Base-by-base conservation (phyloP, 2,329 filamentous ascomycete genomes). In the Aurifilum marmelostoma region DNA sequence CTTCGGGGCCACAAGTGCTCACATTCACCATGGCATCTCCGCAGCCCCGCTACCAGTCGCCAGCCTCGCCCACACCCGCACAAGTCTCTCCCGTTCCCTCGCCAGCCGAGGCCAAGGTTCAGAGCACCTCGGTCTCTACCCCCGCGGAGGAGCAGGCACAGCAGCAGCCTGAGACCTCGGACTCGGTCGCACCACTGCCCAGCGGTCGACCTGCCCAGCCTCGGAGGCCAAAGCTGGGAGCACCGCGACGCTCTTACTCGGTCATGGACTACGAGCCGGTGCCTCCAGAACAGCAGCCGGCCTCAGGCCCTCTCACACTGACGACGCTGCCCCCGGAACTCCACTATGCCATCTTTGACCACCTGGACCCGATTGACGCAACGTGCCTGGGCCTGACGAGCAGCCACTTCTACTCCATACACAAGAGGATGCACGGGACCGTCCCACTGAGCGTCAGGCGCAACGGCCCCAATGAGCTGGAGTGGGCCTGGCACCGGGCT, bases 301-400 rank as follows among this genome's bases (percentile, higher is more conserved):
- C 69, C 9, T 66, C 61, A 16, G 83, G 84, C 7, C 74, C 79
- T 63, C 78, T 86, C 62, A 81, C 80, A 21, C 78, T 90, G 9
- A 74, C 81, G 50, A 83, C 87, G 65, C 81, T 90, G 2, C 88
- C 88, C 18, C 77, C 83, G 0, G 88, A 90, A 77, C 79, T 90
- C 14, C 87, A 89, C 76, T 88, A 85, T 71, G 79, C 83, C 71
- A 82, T 90, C 71, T 88, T 89, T 74, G 87, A 88, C 76, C 85
- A 86, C 72, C 84, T 90, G 69, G 88, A 90, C 77, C 86, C 86
- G 63, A 89, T 90, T 71, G 88, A 90, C 77, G 86, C 87, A 74
- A 86, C 85, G 52, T 89, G 87, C 75, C 80, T 90, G 52, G 88
- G 87, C 18, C 82, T 90, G 65, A 84, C 87, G 50, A 87, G 83